Conservation (phyloP, 139 green algal genomes). For the Pleodorina starrii region DNA sequence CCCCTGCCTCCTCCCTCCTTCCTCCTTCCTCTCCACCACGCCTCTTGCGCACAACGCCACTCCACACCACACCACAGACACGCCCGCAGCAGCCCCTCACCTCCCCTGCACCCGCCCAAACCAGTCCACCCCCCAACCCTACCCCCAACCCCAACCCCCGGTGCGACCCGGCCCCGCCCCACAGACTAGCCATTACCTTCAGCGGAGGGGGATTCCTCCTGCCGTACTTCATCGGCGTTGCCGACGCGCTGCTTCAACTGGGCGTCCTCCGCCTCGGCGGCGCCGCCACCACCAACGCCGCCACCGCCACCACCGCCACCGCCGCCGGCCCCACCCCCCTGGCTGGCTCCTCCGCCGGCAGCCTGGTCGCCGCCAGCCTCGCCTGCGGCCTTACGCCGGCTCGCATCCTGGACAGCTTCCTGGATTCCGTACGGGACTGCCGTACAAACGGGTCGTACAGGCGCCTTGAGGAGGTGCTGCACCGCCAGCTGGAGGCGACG, state of each 20-base stretch:
- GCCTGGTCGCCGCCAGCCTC: constrained; percentile 80
- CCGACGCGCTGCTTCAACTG: constrained; percentile 10
- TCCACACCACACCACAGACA: too few species aligned
- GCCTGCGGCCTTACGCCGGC: constrained; percentile 67
- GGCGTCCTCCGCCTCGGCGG: background rate
- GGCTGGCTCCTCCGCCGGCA: constrained; percentile 82
- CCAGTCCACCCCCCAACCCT: background rate
- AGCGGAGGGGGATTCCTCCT: constrained; percentile 42
- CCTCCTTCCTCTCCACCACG: too few species aligned
- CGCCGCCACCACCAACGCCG: constrained; percentile 20
- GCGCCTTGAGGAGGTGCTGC: constrained; percentile 50
- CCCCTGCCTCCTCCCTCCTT: too few species aligned
- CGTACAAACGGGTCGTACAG: constrained; percentile 49
- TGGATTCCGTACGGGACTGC: constrained; percentile 56
- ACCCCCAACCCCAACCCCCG: too few species aligned
- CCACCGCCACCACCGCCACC: background rate
- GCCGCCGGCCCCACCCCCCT: constrained; percentile 56
- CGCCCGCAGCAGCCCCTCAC: background rate
- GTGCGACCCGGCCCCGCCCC: too few species aligned
- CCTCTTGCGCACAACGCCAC: too few species aligned
- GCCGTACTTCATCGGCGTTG: constrained; percentile 27
- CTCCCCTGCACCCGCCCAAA: background rate
- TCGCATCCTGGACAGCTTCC: constrained; percentile 25
- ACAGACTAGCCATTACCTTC: constrained; percentile 32
- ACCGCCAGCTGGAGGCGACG: constrained; percentile 48